Conservation (phyloP, 2,329 filamentous ascomycete species). For the Camptophora hylomeconis region DNA sequence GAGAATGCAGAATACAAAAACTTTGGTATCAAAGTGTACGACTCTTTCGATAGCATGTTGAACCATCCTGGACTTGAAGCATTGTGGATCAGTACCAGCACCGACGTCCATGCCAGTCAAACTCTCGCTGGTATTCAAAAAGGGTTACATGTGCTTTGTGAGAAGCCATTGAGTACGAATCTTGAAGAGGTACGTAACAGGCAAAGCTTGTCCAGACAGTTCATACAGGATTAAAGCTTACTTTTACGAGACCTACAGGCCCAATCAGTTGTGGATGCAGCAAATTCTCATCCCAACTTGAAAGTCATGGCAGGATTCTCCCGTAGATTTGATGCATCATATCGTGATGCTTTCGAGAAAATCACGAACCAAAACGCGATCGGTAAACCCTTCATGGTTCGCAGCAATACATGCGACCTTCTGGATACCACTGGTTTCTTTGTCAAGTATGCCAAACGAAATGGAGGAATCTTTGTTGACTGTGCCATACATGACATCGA, state of each 20-base stretch:
- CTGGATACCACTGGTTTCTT: constrained; percentile 49
- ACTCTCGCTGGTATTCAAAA: constrained; percentile 42
- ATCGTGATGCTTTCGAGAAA: constrained; percentile 42
- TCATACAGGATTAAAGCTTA: neutral
- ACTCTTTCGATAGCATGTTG: constrained; percentile 43
- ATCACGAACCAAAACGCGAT: constrained; percentile 38
- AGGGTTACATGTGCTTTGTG: constrained; percentile 42
- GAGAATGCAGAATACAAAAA: constrained; percentile 43
- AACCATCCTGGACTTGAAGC: constrained; percentile 41
- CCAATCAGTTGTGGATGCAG: constrained; percentile 43
- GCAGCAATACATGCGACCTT: constrained; percentile 50
- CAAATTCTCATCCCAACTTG: constrained; percentile 36
- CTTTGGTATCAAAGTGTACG: constrained; percentile 41
- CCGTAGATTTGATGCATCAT: constrained; percentile 51
- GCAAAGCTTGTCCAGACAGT: constrained; percentile 30
- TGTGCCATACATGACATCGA: constrained; percentile 54
- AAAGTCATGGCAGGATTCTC: constrained; percentile 57
- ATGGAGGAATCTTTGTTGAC: constrained; percentile 53
- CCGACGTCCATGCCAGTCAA: constrained; percentile 42
- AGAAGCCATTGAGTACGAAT: constrained; percentile 40
- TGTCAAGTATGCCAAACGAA: constrained; percentile 47
- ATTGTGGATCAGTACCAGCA: constrained; percentile 41
- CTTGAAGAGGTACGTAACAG: constrained; percentile 47
- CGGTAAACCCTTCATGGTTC: constrained; percentile 42
- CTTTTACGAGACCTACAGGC: too few species aligned